phyloP scores from a whole-genome alignment of 768 basidiomycete genomes.

The Rubroboletus pulcherrimus region DNA sequence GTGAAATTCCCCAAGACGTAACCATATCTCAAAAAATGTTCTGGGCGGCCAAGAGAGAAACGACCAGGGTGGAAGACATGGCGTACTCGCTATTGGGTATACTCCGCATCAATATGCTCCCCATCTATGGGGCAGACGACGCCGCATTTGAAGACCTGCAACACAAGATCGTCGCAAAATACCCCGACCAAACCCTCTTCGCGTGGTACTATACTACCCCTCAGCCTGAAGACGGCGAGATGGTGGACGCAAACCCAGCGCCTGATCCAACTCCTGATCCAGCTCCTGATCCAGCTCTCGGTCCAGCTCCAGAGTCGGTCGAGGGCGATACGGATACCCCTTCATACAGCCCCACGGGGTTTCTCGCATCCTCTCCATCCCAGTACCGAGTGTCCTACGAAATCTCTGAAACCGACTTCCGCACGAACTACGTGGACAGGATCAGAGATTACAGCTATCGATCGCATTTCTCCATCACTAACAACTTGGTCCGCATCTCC shows the following conservation, averaged over 20 bases:
- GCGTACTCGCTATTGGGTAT: constrained; percentile 31
- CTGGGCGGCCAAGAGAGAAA: constrained; percentile 27
- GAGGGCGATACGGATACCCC: not conserved
- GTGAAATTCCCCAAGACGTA: constrained; percentile 5
- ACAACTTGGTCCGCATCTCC: constrained; percentile 20
- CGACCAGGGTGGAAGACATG: constrained; percentile 25
- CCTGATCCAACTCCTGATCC: not conserved
- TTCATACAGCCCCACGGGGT: constrained; percentile 15
- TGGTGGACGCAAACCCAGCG: not conserved
- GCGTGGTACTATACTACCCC: constrained; percentile 19
- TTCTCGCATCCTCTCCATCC: constrained; percentile 24
- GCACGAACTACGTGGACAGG: constrained; percentile 15
- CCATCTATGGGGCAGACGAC: constrained; percentile 26
- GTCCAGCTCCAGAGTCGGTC: not conserved
- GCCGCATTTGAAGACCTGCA: constrained; percentile 27
- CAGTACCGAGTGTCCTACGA: constrained; percentile 20
- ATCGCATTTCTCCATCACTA: constrained; percentile 15
- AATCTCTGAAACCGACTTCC: constrained; percentile 19
- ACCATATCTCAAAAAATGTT: constrained; percentile 25
- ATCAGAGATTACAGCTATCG: constrained; percentile 13
- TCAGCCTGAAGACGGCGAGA: constrained; percentile 11
- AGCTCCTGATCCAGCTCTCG: not conserved
- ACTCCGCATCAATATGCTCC: constrained; percentile 16
- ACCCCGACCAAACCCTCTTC: constrained; percentile 26
- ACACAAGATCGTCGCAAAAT: constrained; percentile 17